Percentiles rank a stretch among this genome's conserved stretches.
Conservation (phyloP, 1,284 basidiomycete genomes). For the Ceratobasidium sp. region DNA sequence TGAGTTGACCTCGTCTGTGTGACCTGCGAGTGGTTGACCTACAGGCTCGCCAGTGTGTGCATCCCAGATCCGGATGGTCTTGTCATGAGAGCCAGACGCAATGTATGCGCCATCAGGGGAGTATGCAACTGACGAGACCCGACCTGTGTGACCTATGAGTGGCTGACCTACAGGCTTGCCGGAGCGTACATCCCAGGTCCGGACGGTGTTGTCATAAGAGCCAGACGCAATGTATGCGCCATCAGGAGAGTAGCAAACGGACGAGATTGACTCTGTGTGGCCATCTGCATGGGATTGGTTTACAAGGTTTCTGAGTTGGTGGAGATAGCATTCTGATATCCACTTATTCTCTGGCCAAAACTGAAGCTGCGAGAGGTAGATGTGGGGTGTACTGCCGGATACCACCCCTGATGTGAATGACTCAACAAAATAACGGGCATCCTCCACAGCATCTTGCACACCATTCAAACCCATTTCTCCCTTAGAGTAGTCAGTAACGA, state of each 20-base stretch:
- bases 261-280: neutral
- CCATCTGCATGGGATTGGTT: neutral
- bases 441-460: neutral
- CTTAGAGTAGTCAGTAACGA: too few relatives aligned
- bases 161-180: too few relatives aligned
- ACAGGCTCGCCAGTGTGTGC: too few relatives aligned
- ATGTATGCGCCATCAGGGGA: too few relatives aligned
- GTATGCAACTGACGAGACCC: too few relatives aligned
- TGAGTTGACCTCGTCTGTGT: too few relatives aligned
- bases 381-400: conserved; percentile 3
- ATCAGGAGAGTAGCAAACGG: neutral
- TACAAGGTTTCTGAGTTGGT: neutral
- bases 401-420: neutral
- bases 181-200: too few relatives aligned
- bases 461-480: too few relatives aligned
- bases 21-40: too few relatives aligned
- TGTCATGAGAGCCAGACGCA: too few relatives aligned
- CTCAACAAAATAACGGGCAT: neutral
- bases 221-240: neutral
- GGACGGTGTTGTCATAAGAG: neutral
- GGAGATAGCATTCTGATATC: neutral
- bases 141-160: too few relatives aligned
- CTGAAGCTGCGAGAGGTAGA: neutral
- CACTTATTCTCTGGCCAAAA: neutral
- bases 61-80: too few relatives aligned